These are phyloP conservation scores for Syncephalastrum racemosum DNA, from an alignment of 371 early-diverging fungal genomes.

Conservation along the genomic window DNA sequence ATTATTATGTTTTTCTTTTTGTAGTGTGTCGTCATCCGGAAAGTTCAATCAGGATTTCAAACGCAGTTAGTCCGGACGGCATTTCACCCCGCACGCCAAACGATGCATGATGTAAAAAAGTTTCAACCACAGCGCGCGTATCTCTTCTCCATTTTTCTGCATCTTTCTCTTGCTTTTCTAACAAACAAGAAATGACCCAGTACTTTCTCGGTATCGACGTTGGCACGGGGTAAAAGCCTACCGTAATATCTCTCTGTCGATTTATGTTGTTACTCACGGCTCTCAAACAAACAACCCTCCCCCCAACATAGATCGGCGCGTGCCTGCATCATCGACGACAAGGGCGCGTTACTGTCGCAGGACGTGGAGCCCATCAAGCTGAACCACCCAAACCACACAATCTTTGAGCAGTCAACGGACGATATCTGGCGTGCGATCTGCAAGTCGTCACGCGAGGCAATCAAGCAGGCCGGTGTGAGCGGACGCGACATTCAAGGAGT, in stretches of 20 bases:
- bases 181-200: no score
- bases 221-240: conserved; percentile 56
- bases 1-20: no score
- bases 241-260: not conserved
- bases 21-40: no score
- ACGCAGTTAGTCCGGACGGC: no score
- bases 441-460: conserved; percentile 41
- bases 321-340: conserved; percentile 55
- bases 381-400: conserved; percentile 52
- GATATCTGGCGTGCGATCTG: conserved; percentile 69
- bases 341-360: conserved; percentile 52
- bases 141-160: no score
- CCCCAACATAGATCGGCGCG: conserved; percentile 60
- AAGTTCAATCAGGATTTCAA: no score
- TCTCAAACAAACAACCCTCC: not conserved
- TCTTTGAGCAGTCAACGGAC: conserved; percentile 67
- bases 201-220: conserved; percentile 73
- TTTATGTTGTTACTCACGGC: not conserved
- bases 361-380: conserved; percentile 48
- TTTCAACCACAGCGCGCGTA: no score
- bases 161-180: no score
- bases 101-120: no score
- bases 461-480: conserved; percentile 32
- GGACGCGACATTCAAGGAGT: conserved; percentile 54
- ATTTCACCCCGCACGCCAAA: no score